Percentiles rank a stretch among this genome's conserved stretches.
Conservation (phyloP, 1,284 basidiomycete genomes). For the Neolentinus lepideus region DNA sequence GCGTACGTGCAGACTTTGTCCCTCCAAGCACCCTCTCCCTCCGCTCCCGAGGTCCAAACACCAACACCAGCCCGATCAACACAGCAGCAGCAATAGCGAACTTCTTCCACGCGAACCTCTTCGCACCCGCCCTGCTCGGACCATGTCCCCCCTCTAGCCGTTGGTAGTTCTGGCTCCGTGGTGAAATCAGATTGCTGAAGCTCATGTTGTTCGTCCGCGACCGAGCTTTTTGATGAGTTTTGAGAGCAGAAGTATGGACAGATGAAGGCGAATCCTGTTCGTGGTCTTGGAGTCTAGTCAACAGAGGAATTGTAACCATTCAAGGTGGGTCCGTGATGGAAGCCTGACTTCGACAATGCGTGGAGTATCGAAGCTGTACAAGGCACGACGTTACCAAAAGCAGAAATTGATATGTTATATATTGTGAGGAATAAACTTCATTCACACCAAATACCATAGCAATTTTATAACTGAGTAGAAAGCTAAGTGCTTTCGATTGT, state of each 20-base stretch:
- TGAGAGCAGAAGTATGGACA: neutral
- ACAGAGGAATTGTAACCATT: neutral
- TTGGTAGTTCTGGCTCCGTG: slow-evolving; percentile 50
- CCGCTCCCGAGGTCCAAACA: slow-evolving; percentile 44
- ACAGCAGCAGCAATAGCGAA: slow-evolving; percentile 48
- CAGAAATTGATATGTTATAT: too few relatives aligned
- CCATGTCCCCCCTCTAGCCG: slow-evolving; percentile 59
- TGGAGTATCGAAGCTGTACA: neutral
- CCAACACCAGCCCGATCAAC: slow-evolving; percentile 52
- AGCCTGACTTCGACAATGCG: neutral
- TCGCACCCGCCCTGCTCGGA: slow-evolving; percentile 25
- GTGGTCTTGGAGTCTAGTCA: neutral
- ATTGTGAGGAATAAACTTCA: too few relatives aligned
- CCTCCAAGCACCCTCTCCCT: slow-evolving; percentile 25
- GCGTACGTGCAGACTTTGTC: slow-evolving; percentile 6
- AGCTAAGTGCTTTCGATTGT: neutral
- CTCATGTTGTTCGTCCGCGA: neutral
- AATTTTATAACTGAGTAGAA: too few relatives aligned
- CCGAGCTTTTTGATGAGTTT: neutral
- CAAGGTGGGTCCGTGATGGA: neutral
- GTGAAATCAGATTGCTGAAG: slow-evolving; percentile 25
- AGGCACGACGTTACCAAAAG: neutral
- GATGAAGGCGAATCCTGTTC: neutral
- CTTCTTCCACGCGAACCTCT: slow-evolving; percentile 57
- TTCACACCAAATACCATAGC: too few relatives aligned